These are phyloP conservation scores for Aspergillus ochraceoroseus DNA, from an alignment of 2,329 filamentous ascomycete species.

Conservation along the genomic window DNA sequence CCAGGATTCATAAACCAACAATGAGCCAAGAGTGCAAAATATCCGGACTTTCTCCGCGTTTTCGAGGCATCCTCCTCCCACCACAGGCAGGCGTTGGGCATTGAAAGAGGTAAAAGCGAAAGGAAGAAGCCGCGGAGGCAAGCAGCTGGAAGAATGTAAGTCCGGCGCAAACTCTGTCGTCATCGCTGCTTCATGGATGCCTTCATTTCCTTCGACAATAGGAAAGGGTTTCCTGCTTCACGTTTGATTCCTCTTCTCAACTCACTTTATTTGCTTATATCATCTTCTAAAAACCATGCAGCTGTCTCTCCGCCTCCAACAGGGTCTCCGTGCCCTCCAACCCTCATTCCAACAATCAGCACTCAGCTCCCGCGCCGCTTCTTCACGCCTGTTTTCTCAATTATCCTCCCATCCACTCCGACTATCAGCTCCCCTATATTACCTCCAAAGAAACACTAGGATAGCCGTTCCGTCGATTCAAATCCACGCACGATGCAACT, in stretches of 20 bases:
- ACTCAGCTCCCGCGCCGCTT: conserved; percentile 16
- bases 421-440: conserved; percentile 7
- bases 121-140: conserved; percentile 19
- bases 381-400: conserved; percentile 23
- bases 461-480: conserved; percentile 6
- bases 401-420: conserved; percentile 16
- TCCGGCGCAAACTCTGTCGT: conserved; percentile 26
- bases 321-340: conserved; percentile 23
- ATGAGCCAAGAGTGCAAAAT: no score
- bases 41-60: neutral
- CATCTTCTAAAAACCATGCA: conserved; percentile 19
- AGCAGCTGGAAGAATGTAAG: conserved; percentile 25
- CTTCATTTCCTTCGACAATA: neutral
- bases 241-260: neutral
- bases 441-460: neutral
- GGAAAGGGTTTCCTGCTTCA: neutral
- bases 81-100: neutral
- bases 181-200: conserved; percentile 1
- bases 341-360: conserved; percentile 16
- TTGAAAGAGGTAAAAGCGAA: conserved; percentile 1
- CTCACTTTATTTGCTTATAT: neutral
- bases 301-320: conserved; percentile 16
- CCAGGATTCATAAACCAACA: no score
- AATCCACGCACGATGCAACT: conserved; percentile 28
- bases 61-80: neutral